Evolutionary conservation across 352 stramenopile species (phyloP), one percentile per base, ranked within the genome.

Genomic region (Globisporangium lucens): DNA sequence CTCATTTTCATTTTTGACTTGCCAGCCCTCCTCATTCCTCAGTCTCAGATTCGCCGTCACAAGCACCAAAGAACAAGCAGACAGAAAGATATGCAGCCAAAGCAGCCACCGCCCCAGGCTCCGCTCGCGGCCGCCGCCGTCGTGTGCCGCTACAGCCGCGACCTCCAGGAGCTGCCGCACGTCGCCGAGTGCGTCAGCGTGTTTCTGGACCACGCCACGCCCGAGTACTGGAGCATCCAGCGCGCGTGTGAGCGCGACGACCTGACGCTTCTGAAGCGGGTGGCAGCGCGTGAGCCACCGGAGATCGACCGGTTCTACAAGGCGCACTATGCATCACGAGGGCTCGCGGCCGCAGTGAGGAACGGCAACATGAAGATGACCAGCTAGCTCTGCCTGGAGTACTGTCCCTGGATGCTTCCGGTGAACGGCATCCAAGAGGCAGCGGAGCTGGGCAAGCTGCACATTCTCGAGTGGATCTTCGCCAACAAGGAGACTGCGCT

Each of bases 301-400:
- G 5, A 38, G 0, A 38, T 38, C 10, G 38, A 53, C 8, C 36
- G 36, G 36, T 63, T 38, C 57, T 27, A 63, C 36, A 47, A 41
- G 17, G 57, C 57, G 13, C 35, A 38, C 12, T 41, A 53, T 1
- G 57, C 57, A 1, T 55, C 57, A 3, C 41, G 53, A 36, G 38
- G 22, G 6, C 38, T 55, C 12, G 22, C 33, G 1, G 38, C 38
- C 4, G 57, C 36, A 24, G 27, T 63, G 1, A n/a, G 12, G 4
- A n/a, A 15, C 36, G 36, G 55, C 38, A 49, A 52, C 13, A 9
- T 63, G 35, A 24, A 53, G n/a, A 33, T 53, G 3, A 20, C 38
- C 12, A 36, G 36, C n/a, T 52, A 36, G n/a, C 22, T 62, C 35
- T 62, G 56, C 22, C 9, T 29, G 35, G 56, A 30, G 56, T 62